phyloP scores from a whole-genome alignment of 2,329 filamentous ascomycete species.

The Claviceps fusiformis region DNA sequence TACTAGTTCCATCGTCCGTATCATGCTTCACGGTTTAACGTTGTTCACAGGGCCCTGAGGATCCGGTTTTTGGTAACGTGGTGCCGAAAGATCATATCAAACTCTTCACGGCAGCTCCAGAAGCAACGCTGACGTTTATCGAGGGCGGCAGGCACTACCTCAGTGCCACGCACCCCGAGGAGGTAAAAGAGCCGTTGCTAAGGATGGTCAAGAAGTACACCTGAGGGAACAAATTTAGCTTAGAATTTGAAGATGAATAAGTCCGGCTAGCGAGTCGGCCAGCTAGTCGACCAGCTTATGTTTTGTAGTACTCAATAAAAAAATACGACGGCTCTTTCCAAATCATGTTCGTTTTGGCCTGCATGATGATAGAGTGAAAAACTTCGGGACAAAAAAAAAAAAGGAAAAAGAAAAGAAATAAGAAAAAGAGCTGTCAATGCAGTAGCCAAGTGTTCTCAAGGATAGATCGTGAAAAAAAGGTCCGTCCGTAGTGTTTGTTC shows the following conservation, averaged over 20 bases:
- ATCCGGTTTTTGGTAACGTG: constrained; percentile 27
- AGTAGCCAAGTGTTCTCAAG: too few species aligned
- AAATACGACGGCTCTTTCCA: neutral
- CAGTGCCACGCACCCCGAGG: constrained; percentile 33
- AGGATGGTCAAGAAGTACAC: constrained; percentile 25
- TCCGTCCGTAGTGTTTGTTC: too few species aligned
- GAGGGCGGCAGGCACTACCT: constrained; percentile 35
- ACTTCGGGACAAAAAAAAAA: too few species aligned
- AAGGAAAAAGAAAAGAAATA: too few species aligned
- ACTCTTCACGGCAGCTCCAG: constrained; percentile 31
- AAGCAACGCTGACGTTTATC: constrained; percentile 28
- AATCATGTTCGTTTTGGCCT: neutral
- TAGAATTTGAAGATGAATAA: neutral
- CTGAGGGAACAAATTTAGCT: neutral
- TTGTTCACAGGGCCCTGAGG: constrained; percentile 26
- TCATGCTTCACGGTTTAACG: neutral
- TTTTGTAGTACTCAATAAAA: neutral
- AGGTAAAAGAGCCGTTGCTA: constrained; percentile 31
- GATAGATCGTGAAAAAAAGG: too few species aligned
- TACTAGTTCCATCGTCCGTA: neutral
- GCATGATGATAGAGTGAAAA: too few species aligned
- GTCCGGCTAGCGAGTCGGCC: neutral
- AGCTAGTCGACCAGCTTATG: neutral
- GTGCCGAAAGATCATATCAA: constrained; percentile 35
- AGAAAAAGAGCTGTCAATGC: too few species aligned